A percentile compares a stretch with the other conserved stretches of the same genome.
Conservation (phyloP, 176 grass and related monocot genomes). For the Melocanna baccifera region DNA sequence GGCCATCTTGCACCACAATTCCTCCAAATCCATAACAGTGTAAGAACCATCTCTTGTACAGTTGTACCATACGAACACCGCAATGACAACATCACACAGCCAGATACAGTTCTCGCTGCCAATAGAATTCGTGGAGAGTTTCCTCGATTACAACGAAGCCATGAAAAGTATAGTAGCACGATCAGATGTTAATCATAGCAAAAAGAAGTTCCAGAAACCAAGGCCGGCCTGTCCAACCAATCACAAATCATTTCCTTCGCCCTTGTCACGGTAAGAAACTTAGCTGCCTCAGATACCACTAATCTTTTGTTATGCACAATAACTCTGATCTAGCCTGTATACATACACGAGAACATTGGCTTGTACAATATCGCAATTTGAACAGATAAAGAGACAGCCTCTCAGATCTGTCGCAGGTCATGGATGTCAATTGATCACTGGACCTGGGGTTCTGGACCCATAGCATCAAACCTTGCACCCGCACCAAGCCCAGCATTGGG, state of each 20-base stretch:
- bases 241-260: conserved; percentile 4
- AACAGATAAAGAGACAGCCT: conserved; percentile 9
- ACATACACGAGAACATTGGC: conserved; percentile 38
- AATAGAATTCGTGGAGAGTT: neutral
- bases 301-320: conserved; percentile 53
- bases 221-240: neutral
- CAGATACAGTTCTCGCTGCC: neutral
- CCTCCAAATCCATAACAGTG: neutral
- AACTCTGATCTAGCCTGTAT: conserved; percentile 45
- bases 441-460: conserved; percentile 27
- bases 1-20: neutral
- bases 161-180: neutral
- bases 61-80: neutral
- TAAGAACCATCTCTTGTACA: neutral
- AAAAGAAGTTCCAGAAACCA: neutral
- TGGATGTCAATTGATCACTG: conserved; percentile 21
- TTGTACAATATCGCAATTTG: conserved; percentile 34
- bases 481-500: conserved; percentile 40
- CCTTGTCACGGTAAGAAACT: conserved; percentile 7
- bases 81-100: neutral
- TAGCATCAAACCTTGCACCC: conserved; percentile 46
- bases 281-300: conserved; percentile 8
- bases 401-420: neutral
- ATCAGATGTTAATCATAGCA: conserved; percentile 30
- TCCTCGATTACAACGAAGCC: neutral